Base-by-base conservation (phyloP, 106 monocot genomes). In the Dendrobium chrysotoxum region DNA sequence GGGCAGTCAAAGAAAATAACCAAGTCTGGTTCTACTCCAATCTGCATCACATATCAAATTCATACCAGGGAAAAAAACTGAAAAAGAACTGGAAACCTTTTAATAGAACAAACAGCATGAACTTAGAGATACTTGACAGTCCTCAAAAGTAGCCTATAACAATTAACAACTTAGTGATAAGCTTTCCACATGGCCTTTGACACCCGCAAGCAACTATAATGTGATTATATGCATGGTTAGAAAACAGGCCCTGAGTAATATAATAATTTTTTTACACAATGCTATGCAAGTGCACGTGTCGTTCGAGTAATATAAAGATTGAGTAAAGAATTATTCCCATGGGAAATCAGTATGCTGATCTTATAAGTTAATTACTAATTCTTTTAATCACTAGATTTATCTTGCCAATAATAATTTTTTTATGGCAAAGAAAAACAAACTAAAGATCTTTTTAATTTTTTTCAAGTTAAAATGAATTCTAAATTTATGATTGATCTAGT, bases 1-100 rank as follows among this genome's bases (percentile, higher is more conserved):
- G 95, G 88, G 55, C 92, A 93, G 41, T 95, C 91, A 82, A 95
- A 95, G 85, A 91, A 91, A 79, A 99, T 82, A 73, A 99, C 95
- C 80, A 99, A 67, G 79, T 95, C 83, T 79, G 98, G 98, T 82
- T 95, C 95, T 26, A 80, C 75, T 76, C 93, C 95, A 72, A 90
- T 53, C 98, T 99, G 82, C 88, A 90, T 35, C 15, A 78, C 31
- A 53, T 35, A 55, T 20, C 40, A 75, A 55, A 17, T 9, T 28
- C n/a, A 74, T n/a, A 74, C 7, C n/a, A 70, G 28, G 9, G 7
- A 61, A 61, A 61, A 17, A 74, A 4, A 74, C 0, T 74, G 74
- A 41, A 74, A 74, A 21, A 20, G 28, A 70, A 35, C 2, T 13
- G 16, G 31, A 70, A 38, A 70, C 64, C 11, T 65, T 65, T 20